These are phyloP conservation scores for Quercus suber DNA, from an alignment of 306 rosid genomes.

Conservation along the genomic window DNA sequence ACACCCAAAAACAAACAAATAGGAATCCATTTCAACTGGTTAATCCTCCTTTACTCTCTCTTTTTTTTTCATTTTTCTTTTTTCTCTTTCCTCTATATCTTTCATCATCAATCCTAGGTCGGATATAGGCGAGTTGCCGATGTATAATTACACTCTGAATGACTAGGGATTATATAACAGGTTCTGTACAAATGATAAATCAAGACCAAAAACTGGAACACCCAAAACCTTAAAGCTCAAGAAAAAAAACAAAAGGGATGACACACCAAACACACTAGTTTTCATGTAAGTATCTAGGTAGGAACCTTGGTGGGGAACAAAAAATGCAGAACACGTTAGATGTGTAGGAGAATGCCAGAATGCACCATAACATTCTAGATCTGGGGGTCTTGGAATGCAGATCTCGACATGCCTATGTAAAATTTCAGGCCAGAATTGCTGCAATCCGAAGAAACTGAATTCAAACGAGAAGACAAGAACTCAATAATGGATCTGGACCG, in stretches of 20 bases:
- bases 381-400: conserved; percentile 40
- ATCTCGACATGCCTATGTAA: conserved; percentile 60
- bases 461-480: conserved; percentile 40
- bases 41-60: conserved; percentile 36
- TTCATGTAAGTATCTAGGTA: conserved; percentile 31
- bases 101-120: conserved; percentile 54
- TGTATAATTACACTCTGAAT: conserved; percentile 77
- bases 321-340: conserved; percentile 49
- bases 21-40: conserved; percentile 54
- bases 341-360: conserved; percentile 53
- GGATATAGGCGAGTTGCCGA: conserved; percentile 64
- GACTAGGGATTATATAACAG: conserved; percentile 49
- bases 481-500: conserved; percentile 26
- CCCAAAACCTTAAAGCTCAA: conserved; percentile 46
- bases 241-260: conserved; percentile 65
- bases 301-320: conserved; percentile 30
- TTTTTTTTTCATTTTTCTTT: not conserved
- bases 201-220: conserved; percentile 72
- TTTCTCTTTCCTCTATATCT: conserved; percentile 38
- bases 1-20: conserved; percentile 58
- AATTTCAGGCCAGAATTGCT: conserved; percentile 74
- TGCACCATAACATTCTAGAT: conserved; percentile 68
- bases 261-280: conserved; percentile 57
- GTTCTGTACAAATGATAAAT: conserved; percentile 70
- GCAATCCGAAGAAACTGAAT: conserved; percentile 42